A percentile compares a stretch with the other conserved stretches of the same genome.
Evolutionary conservation across 176 grass and related monocot genomes (phyloP).

Genomic region (Hyparrhenia diplandra): DNA sequence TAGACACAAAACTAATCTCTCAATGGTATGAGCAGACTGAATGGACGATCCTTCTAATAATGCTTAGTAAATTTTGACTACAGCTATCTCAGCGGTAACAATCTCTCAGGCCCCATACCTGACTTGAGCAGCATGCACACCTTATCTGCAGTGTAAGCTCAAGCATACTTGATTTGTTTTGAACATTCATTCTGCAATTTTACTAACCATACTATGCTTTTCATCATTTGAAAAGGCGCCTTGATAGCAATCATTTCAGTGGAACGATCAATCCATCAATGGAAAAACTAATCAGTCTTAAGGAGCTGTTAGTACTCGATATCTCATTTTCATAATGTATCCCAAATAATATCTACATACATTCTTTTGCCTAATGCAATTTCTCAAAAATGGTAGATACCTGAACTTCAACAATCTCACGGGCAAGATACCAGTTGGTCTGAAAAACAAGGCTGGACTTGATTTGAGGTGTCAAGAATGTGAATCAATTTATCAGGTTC

Average conservation of each 20-base stretch:
- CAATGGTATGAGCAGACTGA: background rate
- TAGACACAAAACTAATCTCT: background rate
- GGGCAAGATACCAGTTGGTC: slow-evolving; percentile 49
- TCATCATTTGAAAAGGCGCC: slow-evolving; percentile 46
- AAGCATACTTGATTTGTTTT: background rate
- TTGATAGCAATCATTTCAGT: slow-evolving; percentile 71
- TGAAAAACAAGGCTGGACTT: slow-evolving; percentile 60
- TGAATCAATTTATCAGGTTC: background rate
- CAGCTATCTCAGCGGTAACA: slow-evolving; percentile 73
- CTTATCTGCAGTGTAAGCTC: slow-evolving; percentile 65
- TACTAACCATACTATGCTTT: slow-evolving; percentile 2
- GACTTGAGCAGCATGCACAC: slow-evolving; percentile 58
- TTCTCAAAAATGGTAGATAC: slow-evolving; percentile 38
- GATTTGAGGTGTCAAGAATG: slow-evolving; percentile 58
- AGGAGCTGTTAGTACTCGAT: slow-evolving; percentile 57
- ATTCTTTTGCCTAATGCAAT: background rate
- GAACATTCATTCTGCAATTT: slow-evolving; percentile 1
- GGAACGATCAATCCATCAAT: slow-evolving; percentile 61
- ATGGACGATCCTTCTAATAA: background rate
- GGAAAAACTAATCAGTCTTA: slow-evolving; percentile 49
- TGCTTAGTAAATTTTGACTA: background rate
- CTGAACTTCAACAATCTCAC: slow-evolving; percentile 79
- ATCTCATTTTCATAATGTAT: background rate
- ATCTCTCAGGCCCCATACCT: slow-evolving; percentile 74
- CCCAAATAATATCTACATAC: background rate